Evolutionary conservation across 352 stramenopile genomes (phyloP).

Genomic region (Phytophthora cryptogea): DNA sequence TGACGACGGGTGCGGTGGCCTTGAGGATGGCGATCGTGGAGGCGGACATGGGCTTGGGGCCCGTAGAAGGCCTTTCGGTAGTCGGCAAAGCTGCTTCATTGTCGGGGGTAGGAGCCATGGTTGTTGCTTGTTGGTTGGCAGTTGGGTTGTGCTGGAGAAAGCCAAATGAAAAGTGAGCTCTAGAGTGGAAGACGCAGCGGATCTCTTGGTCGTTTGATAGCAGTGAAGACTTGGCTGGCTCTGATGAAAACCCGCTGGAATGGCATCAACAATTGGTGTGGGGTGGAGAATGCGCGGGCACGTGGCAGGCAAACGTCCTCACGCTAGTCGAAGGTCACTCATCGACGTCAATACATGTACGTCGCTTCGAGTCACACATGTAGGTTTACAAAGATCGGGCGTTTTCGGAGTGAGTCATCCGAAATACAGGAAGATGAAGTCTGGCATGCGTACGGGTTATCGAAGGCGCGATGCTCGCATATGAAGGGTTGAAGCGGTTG

Average conservation of each 20-base stretch:
- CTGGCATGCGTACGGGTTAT: background rate
- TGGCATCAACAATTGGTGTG: too few species aligned
- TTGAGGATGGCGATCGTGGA: constrained; percentile 58
- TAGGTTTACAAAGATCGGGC: too few species aligned
- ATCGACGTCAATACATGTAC: too few species aligned
- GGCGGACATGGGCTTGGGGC: constrained; percentile 27
- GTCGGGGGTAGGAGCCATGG: constrained; percentile 2
- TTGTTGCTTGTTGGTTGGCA: background rate
- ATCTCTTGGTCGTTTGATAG: background rate
- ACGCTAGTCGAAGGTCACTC: too few species aligned
- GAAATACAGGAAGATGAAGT: background rate
- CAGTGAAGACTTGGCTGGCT: background rate
- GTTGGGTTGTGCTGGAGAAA: background rate
- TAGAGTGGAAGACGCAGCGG: background rate
- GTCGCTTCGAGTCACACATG: too few species aligned
- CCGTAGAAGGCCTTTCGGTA: background rate
- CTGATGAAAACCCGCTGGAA: too few species aligned
- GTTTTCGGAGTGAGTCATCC: background rate
- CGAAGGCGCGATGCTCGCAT: too few species aligned
- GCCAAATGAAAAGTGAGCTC: constrained; percentile 7
- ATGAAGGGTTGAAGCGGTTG: too few species aligned
- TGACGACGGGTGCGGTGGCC: constrained; percentile 66
- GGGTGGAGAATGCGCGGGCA: too few species aligned
- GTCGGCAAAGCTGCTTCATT: background rate
- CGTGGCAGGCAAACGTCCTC: too few species aligned